Evolutionary conservation across 805 yeast genomes (phyloP), one percentile per base, ranked within the genome.

Genomic region (Wickerhamomyces pijperi): DNA sequence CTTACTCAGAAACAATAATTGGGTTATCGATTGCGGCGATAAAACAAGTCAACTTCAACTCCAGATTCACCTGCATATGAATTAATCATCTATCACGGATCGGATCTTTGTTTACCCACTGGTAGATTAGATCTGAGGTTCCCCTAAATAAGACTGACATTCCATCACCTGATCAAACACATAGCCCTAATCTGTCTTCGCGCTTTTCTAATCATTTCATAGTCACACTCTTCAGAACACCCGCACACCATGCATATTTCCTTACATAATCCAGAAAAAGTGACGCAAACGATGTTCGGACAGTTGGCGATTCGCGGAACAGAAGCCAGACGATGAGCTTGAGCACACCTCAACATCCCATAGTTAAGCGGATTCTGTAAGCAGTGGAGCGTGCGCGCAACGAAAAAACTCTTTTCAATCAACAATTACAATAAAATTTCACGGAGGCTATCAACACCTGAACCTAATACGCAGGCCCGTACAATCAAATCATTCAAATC

Each of bases 401-500:
- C 33, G 19, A 31, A 31, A 31, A 31, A 31, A 31, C 18, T 15
- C 33, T 31, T 25, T 25, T 31, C 33, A 13, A 31, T 31, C 33
- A 17, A 31, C 33, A 31, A 16, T 31, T 31, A 31, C 33, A 31
- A 31, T 31, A 31, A 31, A 31, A 31, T 31, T 31, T 31, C 33
- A 31, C 33, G 12, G 19, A 31, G 19, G 33, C 33, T 31, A 9
- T 9, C 4, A 17, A 8, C 19, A 31, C 17, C 33, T 15, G 19
- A 16, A 31, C 33, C 17, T 14, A 31, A 5, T 6, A 31, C 33
- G 17, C 33, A 16, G 17, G 33, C 33, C 19, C 17, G 15, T 31
- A 16, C n/a, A 5, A 31, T 13, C 19, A 5, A 31, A 15, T 6
- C 12, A 5, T 15, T 31, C 5, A 31, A 25, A 13, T 11, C 29